Conservation (phyloP, 1,284 basidiomycete species). For the Pisolithus thermaeus region DNA sequence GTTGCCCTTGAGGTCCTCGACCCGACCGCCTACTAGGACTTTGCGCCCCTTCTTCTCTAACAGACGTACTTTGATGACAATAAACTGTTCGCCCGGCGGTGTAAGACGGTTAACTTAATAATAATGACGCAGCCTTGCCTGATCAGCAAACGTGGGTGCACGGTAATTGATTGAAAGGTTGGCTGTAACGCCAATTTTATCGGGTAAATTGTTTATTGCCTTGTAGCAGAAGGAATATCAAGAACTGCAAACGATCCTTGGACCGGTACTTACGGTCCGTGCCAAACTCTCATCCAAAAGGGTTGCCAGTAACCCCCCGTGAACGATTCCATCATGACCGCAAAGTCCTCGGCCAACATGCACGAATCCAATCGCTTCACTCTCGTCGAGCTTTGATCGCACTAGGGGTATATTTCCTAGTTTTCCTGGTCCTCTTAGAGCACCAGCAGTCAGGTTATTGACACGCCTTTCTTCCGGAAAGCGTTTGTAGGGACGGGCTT, state of each 20-base stretch:
- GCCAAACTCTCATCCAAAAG: slow-evolving; percentile 85
- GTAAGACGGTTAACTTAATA: background rate
- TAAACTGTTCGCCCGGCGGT: slow-evolving; percentile 42
- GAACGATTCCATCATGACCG: slow-evolving; percentile 90
- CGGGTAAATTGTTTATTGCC: slow-evolving; percentile 82
- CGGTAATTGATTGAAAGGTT: slow-evolving; percentile 71
- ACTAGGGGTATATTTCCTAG: slow-evolving; percentile 75
- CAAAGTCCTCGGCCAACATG: slow-evolving; percentile 87
- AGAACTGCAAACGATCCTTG: background rate
- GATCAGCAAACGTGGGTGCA: slow-evolving; percentile 80
- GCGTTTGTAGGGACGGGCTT: slow-evolving; percentile 71
- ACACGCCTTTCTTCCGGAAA: slow-evolving; percentile 62
- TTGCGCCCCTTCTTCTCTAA: slow-evolving; percentile 72
- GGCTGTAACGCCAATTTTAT: slow-evolving; percentile 91
- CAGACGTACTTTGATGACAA: slow-evolving; percentile 66
- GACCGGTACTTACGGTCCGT: slow-evolving; percentile 57
- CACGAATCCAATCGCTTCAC: slow-evolving; percentile 62
- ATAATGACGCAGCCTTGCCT: slow-evolving; percentile 39
- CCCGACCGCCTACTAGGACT: slow-evolving; percentile 59
- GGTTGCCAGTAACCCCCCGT: slow-evolving; percentile 90
- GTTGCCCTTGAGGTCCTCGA: slow-evolving; percentile 77
- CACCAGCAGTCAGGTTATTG: slow-evolving; percentile 81
- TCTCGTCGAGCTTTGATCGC: slow-evolving; percentile 71
- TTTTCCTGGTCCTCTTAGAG: slow-evolving; percentile 82
- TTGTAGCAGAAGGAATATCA: slow-evolving; percentile 24